Evolutionary conservation across 768 basidiomycete genomes (phyloP).

Genomic region (Ramaria sp.): DNA sequence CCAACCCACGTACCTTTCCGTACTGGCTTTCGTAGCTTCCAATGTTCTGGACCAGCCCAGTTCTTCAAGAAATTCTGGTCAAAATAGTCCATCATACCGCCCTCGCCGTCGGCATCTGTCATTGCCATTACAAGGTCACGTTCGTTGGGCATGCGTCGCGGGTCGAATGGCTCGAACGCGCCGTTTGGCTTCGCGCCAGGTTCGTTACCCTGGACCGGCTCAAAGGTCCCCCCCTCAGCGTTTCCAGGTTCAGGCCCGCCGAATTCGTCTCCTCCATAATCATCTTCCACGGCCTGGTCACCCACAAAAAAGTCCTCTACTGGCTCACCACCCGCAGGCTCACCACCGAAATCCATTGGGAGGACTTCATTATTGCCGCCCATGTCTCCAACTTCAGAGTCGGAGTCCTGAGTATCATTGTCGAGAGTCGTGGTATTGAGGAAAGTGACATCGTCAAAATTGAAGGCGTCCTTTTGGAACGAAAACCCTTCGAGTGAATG

Average conservation of each 20-base stretch:
- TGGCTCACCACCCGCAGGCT: conserved; percentile 15
- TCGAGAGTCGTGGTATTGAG: conserved; percentile 40
- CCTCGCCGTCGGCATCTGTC: conserved; percentile 44
- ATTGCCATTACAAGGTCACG: conserved; percentile 82
- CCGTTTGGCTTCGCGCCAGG: conserved; percentile 27
- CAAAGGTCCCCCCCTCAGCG: conserved; percentile 32
- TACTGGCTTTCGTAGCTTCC: conserved; percentile 83
- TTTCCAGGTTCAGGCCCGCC: conserved; percentile 15
- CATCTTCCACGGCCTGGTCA: conserved; percentile 43
- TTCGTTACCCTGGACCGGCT: conserved; percentile 9
- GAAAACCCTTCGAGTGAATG: conserved; percentile 74
- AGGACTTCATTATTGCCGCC: conserved; percentile 20
- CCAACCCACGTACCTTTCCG: conserved; percentile 49
- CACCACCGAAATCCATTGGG: conserved; percentile 30
- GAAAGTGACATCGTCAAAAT: conserved; percentile 52
- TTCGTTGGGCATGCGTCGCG: conserved; percentile 62
- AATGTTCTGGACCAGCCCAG: conserved; percentile 99
- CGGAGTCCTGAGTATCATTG: conserved; percentile 36
- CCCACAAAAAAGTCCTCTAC: conserved; percentile 63
- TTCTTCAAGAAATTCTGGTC: conserved; percentile 81
- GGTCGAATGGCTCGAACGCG: conserved; percentile 73
- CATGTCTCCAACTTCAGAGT: conserved; percentile 28
- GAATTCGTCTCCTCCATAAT: conserved; percentile 23
- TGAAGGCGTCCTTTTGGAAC: conserved; percentile 59
- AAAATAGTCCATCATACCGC: conserved; percentile 75